Evolutionary conservation across 1,139 yeast species (phyloP).

Genomic region (Wickerhamomyces sp.): DNA sequence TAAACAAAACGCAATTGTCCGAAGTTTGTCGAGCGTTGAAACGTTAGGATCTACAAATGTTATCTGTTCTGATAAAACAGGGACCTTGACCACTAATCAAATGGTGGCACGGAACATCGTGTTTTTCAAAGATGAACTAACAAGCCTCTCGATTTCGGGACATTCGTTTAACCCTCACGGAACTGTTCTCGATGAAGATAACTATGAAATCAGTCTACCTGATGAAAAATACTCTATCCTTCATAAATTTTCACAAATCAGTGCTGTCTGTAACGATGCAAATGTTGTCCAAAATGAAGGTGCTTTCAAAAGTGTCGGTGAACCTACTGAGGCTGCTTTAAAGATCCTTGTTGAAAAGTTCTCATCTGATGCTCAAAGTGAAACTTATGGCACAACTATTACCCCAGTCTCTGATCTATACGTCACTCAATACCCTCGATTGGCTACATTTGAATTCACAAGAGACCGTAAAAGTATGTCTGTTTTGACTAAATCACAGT

Average conservation of each 20-base stretch:
- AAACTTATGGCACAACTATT: constrained; percentile 4
- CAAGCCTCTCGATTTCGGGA: constrained; percentile 17
- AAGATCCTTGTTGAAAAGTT: constrained; percentile 54
- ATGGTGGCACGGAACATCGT: constrained; percentile 58
- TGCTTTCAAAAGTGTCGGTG: constrained; percentile 43
- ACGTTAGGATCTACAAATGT: constrained; percentile 81
- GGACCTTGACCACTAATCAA: constrained; percentile 75
- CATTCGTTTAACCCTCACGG: constrained; percentile 30
- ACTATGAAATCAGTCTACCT: constrained; percentile 19
- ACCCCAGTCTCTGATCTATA: constrained; percentile 24
- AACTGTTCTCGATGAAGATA: constrained; percentile 32
- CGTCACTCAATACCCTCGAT: constrained; percentile 20
- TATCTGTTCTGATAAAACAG: constrained; percentile 81
- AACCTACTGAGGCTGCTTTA: constrained; percentile 80
- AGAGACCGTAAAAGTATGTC: constrained; percentile 50
- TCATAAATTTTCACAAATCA: constrained; percentile 26
- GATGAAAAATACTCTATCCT: constrained; percentile 28
- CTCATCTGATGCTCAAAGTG: constrained; percentile 29
- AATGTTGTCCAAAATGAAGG: constrained; percentile 22
- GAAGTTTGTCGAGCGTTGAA: constrained; percentile 73
- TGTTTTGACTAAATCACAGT: constrained; percentile 32
- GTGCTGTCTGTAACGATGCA: constrained; percentile 33
- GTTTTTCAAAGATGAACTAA: constrained; percentile 16
- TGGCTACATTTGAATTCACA: constrained; percentile 31
- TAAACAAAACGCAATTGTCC: constrained; percentile 63